Percentiles rank a stretch among this genome's conserved stretches.
These are phyloP conservation scores for Barbarea vulgaris DNA, from an alignment of 345 rosid genomes.

Conservation along the genomic window DNA sequence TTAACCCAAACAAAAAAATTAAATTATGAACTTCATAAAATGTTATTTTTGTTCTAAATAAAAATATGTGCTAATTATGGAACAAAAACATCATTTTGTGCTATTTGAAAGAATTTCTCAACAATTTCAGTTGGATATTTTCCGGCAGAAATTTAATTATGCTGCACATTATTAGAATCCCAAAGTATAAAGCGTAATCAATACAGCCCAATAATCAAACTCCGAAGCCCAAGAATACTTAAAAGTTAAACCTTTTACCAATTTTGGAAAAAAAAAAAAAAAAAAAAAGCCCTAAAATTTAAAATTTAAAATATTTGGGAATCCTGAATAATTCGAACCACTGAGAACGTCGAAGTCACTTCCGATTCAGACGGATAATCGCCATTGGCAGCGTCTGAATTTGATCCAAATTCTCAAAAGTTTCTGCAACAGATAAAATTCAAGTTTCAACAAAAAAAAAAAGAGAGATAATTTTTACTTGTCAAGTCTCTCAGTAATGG, in stretches of 20 bases:
- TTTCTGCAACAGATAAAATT: too few species aligned
- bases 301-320: neutral
- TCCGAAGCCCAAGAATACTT: neutral
- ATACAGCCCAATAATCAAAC: neutral
- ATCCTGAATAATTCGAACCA: neutral
- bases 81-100: too few species aligned
- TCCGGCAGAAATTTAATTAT: neutral
- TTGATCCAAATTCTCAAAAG: neutral
- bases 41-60: too few species aligned
- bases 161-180: neutral
- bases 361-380: neutral
- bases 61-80: too few species aligned
- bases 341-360: neutral
- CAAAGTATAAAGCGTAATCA: too few species aligned
- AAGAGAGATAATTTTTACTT: neutral
- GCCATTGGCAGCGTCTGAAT: neutral
- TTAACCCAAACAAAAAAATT: too few species aligned
- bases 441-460: too few species aligned
- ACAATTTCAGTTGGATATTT: too few species aligned
- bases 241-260: neutral
- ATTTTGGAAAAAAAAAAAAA: neutral
- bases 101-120: too few species aligned
- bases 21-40: too few species aligned
- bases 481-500: slow-evolving; percentile 49
- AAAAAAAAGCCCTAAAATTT: neutral